phyloP scores from a whole-genome alignment of 75 land plant genomes.

The Adiantum capillusveneris region DNA sequence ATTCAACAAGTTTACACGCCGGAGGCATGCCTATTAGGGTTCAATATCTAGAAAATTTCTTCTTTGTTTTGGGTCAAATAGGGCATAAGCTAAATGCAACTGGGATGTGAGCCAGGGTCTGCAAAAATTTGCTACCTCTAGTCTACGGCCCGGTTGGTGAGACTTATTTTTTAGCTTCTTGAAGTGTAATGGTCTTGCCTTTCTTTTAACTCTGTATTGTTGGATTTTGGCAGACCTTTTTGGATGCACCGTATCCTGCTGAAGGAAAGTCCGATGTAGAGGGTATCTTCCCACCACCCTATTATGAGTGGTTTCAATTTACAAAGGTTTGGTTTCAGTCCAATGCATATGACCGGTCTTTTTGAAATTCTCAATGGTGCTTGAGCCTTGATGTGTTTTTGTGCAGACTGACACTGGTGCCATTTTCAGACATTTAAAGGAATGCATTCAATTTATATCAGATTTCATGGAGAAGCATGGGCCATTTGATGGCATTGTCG shows the following conservation, averaged over 20 bases:
- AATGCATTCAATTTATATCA: conserved; percentile 64
- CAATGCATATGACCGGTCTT: background rate
- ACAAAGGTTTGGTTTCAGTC: conserved; percentile 35
- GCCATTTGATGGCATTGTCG: conserved; percentile 83
- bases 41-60: no score
- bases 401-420: background rate
- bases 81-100: no score
- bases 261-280: conserved; percentile 88
- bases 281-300: conserved; percentile 75
- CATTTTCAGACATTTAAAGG: conserved; percentile 47
- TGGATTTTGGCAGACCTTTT: conserved; percentile 37
- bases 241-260: conserved; percentile 71
- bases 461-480: conserved; percentile 69
- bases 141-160: no score
- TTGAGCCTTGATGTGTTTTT: background rate
- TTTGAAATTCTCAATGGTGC: background rate
- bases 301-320: conserved; percentile 94
- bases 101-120: no score
- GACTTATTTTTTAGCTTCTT: no score
- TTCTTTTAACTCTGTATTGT: no score
- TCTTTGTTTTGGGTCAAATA: no score
- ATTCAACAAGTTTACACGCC: no score
- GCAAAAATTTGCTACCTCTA: no score
- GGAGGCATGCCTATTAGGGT: no score
- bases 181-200: no score